Evolutionary conservation across 345 rosid species (phyloP), one percentile per base, ranked within the genome.

Genomic region (Euphorbia lathyris): DNA sequence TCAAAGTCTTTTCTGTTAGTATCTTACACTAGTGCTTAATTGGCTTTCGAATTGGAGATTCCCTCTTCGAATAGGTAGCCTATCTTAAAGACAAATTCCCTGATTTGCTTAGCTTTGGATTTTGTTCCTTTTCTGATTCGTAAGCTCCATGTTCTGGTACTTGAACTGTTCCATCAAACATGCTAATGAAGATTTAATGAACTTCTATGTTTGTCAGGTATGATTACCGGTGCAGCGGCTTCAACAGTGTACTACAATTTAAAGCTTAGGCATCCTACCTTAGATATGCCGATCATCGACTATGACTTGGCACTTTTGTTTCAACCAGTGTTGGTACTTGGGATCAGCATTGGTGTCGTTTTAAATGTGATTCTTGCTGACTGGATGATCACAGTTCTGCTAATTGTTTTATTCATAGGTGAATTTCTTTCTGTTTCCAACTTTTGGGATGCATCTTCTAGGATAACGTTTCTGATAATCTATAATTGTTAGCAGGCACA

Each of bases 361-460:
- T 77, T 79, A 25, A 85, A 83, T 59, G 85, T 83, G 55, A 66
- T 85, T 63, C 81, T 83, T 50, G 79, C 86, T 1, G 83, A 85
- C 65, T 79, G 88, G 88, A 79, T 83, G 85, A 83, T 85, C 80
- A 81, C 83, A 19, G 13, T 77, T 63, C 74, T 85, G 72, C 79
- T 85, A 17, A 85, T 85, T 9, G 17, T 83, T 43, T 62, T 83
- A 30, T 83, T 81, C 72, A 1, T 85, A 16, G 81, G 88, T 78
- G 72, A 23, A 11, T 47, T 11, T 66, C 40, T 53, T 45, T 25
- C 4, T 3, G 5, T 25, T 53, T 10, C 26, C 9, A 36, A 9
- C 23, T n/a, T 3, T 29, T 22, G 14, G 36, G 13, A 5, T 13
- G 22, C 56, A 25, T 51, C 53, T 16, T 4, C 7, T 13, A 4